These are phyloP conservation scores for Setaria italica DNA, from an alignment of 202 grass and related monocot genomes.

Conservation along the genomic window DNA sequence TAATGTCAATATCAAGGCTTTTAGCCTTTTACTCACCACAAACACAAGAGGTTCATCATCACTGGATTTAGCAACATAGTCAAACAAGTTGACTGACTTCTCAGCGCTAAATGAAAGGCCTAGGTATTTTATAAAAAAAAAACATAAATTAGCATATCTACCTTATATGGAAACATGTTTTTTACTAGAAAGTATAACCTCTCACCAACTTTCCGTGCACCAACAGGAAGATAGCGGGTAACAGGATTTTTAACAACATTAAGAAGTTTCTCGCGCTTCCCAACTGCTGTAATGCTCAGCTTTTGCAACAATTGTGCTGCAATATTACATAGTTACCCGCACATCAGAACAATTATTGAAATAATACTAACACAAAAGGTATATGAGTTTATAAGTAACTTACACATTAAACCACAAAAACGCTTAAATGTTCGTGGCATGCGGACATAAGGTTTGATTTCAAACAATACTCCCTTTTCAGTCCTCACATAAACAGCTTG, in stretches of 20 bases:
- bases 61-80: conserved; percentile 82
- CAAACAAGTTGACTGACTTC: conserved; percentile 83
- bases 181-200: not conserved
- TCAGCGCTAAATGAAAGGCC: conserved; percentile 91
- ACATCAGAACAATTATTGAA: conserved; percentile 36
- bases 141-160: conserved; percentile 26
- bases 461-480: conserved; percentile 92
- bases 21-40: conserved; percentile 63
- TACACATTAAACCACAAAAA: conserved; percentile 96
- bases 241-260: conserved; percentile 99
- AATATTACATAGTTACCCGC: conserved; percentile 28
- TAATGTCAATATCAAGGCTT: conserved; percentile 15
- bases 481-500: conserved; percentile 96
- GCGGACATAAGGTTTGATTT: conserved; percentile 95
- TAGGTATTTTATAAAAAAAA: conserved; percentile 37
- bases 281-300: conserved; percentile 92
- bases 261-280: conserved; percentile 93
- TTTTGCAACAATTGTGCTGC: conserved; percentile 95
- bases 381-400: conserved; percentile 49
- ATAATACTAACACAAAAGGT: conserved; percentile 22
- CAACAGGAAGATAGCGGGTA: conserved; percentile 77
- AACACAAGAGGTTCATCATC: conserved; percentile 79
- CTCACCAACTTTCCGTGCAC: conserved; percentile 81
- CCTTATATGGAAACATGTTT: conserved; percentile 10
- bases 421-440: conserved; percentile 91